phyloP scores from a whole-genome alignment of 495 filamentous ascomycete genomes.

The Bryoglossum gracile region DNA sequence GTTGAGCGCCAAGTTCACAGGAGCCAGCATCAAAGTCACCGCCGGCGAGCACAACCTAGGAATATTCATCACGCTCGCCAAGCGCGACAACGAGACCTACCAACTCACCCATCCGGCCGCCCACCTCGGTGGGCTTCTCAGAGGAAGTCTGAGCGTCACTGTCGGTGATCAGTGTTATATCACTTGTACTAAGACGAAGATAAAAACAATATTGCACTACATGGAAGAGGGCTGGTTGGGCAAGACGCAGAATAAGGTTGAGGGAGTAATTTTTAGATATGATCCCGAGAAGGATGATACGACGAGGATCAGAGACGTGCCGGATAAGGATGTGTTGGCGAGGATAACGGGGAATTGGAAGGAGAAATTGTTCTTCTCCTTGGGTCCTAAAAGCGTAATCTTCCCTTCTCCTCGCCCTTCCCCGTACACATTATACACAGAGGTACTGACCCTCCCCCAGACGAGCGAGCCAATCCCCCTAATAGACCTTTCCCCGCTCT shows the following conservation, averaged over 20 bases:
- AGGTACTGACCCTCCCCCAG: slow-evolving; percentile 39
- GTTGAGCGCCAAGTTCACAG: slow-evolving; percentile 94
- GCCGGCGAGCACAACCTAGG: slow-evolving; percentile 91
- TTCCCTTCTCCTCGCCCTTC: background rate
- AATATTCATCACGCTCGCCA: slow-evolving; percentile 84
- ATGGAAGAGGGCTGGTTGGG: slow-evolving; percentile 92
- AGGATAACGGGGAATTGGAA: slow-evolving; percentile 78
- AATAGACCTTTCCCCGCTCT: slow-evolving; percentile 77
- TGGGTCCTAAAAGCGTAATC: slow-evolving; percentile 45
- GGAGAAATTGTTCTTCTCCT: slow-evolving; percentile 46
- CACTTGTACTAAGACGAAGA: slow-evolving; percentile 75
- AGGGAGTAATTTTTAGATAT: slow-evolving; percentile 86
- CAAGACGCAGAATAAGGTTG: slow-evolving; percentile 80
- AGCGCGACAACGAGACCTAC: slow-evolving; percentile 79
- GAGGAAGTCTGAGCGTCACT: slow-evolving; percentile 74
- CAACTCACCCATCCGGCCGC: slow-evolving; percentile 90
- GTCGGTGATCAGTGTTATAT: slow-evolving; percentile 84
- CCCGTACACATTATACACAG: background rate
- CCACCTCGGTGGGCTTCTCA: slow-evolving; percentile 81
- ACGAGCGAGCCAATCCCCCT: slow-evolving; percentile 43
- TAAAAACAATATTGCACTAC: slow-evolving; percentile 88
- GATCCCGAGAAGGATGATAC: slow-evolving; percentile 74
- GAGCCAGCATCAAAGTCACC: slow-evolving; percentile 83
- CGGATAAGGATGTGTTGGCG: slow-evolving; percentile 74
- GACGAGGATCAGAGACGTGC: slow-evolving; percentile 73